Conservation (phyloP, 2,329 filamentous ascomycete species). For the Cryphonectria carpinicola region DNA sequence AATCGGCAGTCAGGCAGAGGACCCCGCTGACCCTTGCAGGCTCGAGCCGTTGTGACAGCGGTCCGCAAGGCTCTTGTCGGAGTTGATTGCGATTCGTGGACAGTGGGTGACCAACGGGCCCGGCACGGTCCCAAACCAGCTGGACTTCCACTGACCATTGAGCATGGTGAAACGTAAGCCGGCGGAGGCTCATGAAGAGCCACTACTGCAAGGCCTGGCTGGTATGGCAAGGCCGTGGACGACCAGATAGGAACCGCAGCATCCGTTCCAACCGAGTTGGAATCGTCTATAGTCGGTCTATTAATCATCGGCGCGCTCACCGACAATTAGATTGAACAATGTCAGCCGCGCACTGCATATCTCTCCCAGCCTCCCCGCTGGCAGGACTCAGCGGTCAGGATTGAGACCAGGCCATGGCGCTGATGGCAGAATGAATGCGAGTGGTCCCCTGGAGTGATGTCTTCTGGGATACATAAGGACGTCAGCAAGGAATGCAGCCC, state of each 20-base stretch:
- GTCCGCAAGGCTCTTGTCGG: constrained; percentile 2
- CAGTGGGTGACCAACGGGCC: neutral
- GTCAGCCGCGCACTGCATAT: neutral
- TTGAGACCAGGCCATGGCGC: neutral
- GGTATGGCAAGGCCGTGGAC: neutral
- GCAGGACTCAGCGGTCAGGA: neutral
- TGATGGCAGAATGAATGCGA: neutral
- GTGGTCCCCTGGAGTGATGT: neutral
- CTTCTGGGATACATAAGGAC: neutral
- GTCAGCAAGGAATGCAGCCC: neutral
- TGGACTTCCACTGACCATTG: constrained; percentile 10
- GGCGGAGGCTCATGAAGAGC: constrained; percentile 20
- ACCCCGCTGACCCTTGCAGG: neutral
- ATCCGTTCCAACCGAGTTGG: constrained; percentile 20
- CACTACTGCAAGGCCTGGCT: constrained; percentile 8
- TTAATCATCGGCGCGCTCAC: neutral
- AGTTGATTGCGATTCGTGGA: constrained; percentile 16
- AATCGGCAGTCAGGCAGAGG: constrained; percentile 2
- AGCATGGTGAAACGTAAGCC: constrained; percentile 17
- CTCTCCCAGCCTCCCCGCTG: neutral
- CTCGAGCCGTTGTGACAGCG: constrained; percentile 2
- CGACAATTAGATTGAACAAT: neutral
- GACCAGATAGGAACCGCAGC: constrained; percentile 23
- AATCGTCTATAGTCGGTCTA: constrained; percentile 2
- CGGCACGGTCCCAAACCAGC: constrained; percentile 9